Evolutionary conservation across 23 red algal species (phyloP).

Genomic region (Chondrus crispus): DNA sequence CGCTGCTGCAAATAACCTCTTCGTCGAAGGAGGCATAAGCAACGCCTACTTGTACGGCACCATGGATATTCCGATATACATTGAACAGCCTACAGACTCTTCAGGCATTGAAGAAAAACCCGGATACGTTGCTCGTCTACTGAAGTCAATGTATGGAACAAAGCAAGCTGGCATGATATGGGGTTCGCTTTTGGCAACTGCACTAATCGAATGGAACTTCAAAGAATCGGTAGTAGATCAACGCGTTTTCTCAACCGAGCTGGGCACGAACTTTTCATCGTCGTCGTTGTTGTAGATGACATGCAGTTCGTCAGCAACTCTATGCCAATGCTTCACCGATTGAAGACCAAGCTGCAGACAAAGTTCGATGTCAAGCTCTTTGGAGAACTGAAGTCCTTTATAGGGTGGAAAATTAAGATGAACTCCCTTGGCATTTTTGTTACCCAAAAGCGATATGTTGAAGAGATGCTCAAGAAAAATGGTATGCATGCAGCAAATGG

Average conservation of each 20-base stretch:
- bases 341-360: background rate
- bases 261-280: background rate
- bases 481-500: background rate
- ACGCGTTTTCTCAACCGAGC: background rate
- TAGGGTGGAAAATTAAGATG: background rate
- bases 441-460: background rate
- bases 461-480: background rate
- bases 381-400: background rate
- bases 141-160: background rate
- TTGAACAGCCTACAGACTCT: background rate
- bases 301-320: background rate
- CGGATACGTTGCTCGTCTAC: background rate
- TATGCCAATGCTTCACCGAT: background rate
- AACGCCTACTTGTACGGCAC: background rate
- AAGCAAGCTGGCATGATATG: background rate
- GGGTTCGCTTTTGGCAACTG: background rate
- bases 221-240: background rate
- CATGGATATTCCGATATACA: background rate
- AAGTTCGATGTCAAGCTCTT: background rate
- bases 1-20: background rate
- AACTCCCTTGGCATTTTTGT: background rate
- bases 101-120: background rate
- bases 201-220: background rate
- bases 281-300: background rate
- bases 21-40: background rate